phyloP scores from a whole-genome alignment of 169 alveolate species.

The Toxoplasma gondii region DNA sequence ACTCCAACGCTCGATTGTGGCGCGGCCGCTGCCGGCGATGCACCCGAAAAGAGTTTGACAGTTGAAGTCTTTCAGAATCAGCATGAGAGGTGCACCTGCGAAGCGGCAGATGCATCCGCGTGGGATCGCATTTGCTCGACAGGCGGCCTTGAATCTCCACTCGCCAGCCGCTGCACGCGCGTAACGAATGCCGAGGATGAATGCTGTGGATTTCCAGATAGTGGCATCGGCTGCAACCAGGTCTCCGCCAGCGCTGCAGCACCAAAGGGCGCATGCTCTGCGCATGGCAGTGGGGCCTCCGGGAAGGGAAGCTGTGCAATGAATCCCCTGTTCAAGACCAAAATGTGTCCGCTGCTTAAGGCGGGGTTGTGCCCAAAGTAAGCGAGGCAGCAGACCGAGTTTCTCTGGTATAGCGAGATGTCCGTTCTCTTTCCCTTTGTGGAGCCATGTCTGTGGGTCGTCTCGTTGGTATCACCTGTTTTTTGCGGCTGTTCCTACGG shows the following conservation, averaged over 20 bases:
- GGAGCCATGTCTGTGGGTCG: neutral
- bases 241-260: too few relatives aligned
- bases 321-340: slow-evolving; percentile 52
- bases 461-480: too few relatives aligned
- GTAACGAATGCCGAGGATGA: neutral
- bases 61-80: neutral
- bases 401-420: neutral
- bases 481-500: too few relatives aligned
- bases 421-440: neutral
- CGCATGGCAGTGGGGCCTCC: neutral
- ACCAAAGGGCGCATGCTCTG: neutral
- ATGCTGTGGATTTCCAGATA: neutral
- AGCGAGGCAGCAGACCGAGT: neutral
- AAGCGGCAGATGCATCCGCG: neutral
- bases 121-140: neutral
- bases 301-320: neutral
- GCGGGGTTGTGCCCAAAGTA: slow-evolving; percentile 59
- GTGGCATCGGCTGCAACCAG: neutral
- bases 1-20: neutral
- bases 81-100: neutral
- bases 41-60: neutral
- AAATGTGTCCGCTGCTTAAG: slow-evolving; percentile 67
- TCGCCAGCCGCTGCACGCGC: neutral
- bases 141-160: neutral
- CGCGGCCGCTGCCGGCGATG: neutral